A percentile compares a stretch with the other conserved stretches of the same genome.
Conservation (phyloP, 495 filamentous ascomycete genomes). For the Opeltia flavorubescens region DNA sequence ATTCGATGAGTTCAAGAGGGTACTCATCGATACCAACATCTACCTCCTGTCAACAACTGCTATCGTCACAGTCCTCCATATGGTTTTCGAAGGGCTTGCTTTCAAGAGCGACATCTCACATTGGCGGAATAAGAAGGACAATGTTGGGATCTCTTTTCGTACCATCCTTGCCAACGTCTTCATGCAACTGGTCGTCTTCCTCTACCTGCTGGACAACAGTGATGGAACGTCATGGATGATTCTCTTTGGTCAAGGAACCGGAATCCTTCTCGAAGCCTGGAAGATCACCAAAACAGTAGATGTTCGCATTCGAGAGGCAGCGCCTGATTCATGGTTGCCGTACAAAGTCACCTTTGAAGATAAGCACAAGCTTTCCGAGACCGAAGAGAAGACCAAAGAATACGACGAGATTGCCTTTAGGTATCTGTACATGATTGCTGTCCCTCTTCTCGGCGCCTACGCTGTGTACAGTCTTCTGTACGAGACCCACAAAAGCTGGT, state of each 20-base stretch:
- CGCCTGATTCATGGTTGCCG: slow-evolving; percentile 53
- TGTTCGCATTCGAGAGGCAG: slow-evolving; percentile 61
- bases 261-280: slow-evolving; percentile 92
- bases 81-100: slow-evolving; percentile 88
- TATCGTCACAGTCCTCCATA: slow-evolving; percentile 76
- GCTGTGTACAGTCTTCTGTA: slow-evolving; percentile 82
- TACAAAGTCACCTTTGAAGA: slow-evolving; percentile 85
- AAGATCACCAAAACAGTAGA: slow-evolving; percentile 97
- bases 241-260: slow-evolving; percentile 78
- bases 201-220: slow-evolving; percentile 96
- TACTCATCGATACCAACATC: slow-evolving; percentile 86
- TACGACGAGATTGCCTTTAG: slow-evolving; percentile 96
- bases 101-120: slow-evolving; percentile 97
- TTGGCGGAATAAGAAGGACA: slow-evolving; percentile 99
- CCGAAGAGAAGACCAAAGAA: slow-evolving; percentile 94
- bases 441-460: slow-evolving; percentile 79
- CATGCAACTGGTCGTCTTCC: slow-evolving; percentile 93
- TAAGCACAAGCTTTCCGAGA: slow-evolving; percentile 89
- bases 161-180: slow-evolving; percentile 96
- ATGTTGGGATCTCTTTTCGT: slow-evolving; percentile 86
- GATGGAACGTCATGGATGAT: slow-evolving; percentile 99
- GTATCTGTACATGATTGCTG: slow-evolving; percentile 83
- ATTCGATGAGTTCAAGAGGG: slow-evolving; percentile 90
- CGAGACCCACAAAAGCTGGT: slow-evolving; percentile 96
- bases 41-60: slow-evolving; percentile 76